Conservation (phyloP, 2,329 filamentous ascomycete species). For the Aureobasidium subglaciale region DNA sequence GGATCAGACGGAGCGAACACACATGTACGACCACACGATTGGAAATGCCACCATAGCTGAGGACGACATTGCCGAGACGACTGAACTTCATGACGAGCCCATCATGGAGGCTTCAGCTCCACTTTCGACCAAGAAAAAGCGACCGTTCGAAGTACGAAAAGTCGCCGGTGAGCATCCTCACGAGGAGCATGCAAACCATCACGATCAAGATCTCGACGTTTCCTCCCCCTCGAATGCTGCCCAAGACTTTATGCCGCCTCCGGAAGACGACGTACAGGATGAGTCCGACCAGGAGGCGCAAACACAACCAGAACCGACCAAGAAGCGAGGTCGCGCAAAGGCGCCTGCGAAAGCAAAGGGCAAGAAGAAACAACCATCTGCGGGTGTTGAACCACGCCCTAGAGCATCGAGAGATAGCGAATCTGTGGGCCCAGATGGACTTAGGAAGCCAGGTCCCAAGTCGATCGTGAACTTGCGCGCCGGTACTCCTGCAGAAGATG, state of each 20-base stretch:
- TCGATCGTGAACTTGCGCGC: constrained; percentile 25
- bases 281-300: constrained; percentile 7
- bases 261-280: neutral
- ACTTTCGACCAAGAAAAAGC: constrained; percentile 8
- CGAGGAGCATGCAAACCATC: neutral
- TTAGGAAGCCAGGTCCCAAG: constrained; percentile 13
- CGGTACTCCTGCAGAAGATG: constrained; percentile 38
- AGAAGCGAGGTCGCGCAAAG: constrained; percentile 13
- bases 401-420: constrained; percentile 2
- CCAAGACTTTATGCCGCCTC: constrained; percentile 12
- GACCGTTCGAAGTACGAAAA: constrained; percentile 5
- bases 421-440: constrained; percentile 22
- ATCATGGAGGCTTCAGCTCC: neutral
- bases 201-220: neutral
- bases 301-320: neutral
- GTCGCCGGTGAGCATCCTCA: neutral
- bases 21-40: constrained; percentile 3
- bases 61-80: constrained; percentile 4
- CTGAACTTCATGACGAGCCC: neutral
- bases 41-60: constrained; percentile 5
- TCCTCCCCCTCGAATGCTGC: constrained; percentile 6
- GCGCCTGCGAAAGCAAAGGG: neutral
- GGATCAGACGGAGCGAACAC: neutral
- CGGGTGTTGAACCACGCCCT: constrained; percentile 6
- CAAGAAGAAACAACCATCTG: constrained; percentile 3